phyloP scores from a whole-genome alignment of 2,329 filamentous ascomycete species.

The Elsinoe fawcettii region DNA sequence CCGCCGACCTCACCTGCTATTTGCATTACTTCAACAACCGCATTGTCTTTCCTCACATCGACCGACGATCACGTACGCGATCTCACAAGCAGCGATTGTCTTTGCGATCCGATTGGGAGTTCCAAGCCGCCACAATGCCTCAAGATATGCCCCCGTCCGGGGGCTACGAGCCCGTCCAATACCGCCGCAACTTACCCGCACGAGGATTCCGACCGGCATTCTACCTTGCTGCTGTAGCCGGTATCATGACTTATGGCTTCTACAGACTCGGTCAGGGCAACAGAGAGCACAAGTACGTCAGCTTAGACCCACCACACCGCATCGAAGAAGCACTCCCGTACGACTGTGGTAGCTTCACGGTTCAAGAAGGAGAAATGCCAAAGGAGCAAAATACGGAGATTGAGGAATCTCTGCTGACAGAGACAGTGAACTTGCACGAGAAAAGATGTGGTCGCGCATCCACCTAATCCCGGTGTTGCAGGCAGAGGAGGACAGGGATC shows the following conservation, averaged over 20 bases:
- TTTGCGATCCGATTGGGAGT: not conserved
- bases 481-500: slow-evolving; percentile 93
- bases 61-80: no score
- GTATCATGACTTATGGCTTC: slow-evolving; percentile 82
- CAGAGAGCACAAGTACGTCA: slow-evolving; percentile 78
- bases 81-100: no score
- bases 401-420: slow-evolving; percentile 17
- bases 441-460: slow-evolving; percentile 98
- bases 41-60: not conserved
- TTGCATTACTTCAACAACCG: not conserved
- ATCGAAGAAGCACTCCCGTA: no score
- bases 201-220: slow-evolving; percentile 79
- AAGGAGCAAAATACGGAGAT: not conserved
- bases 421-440: slow-evolving; percentile 77
- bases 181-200: slow-evolving; percentile 92
- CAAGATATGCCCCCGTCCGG: slow-evolving; percentile 95
- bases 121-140: slow-evolving; percentile 58
- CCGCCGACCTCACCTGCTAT: not conserved
- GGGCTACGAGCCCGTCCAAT: slow-evolving; percentile 94
- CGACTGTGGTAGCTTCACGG: no score
- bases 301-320: not conserved
- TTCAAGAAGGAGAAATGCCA: not conserved
- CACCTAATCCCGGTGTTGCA: slow-evolving; percentile 89
- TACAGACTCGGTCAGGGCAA: slow-evolving; percentile 76
- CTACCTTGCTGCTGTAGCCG: slow-evolving; percentile 68